Base-by-base conservation (phyloP, 2,329 filamentous ascomycete genomes). In the Fusarium liriodendri region DNA sequence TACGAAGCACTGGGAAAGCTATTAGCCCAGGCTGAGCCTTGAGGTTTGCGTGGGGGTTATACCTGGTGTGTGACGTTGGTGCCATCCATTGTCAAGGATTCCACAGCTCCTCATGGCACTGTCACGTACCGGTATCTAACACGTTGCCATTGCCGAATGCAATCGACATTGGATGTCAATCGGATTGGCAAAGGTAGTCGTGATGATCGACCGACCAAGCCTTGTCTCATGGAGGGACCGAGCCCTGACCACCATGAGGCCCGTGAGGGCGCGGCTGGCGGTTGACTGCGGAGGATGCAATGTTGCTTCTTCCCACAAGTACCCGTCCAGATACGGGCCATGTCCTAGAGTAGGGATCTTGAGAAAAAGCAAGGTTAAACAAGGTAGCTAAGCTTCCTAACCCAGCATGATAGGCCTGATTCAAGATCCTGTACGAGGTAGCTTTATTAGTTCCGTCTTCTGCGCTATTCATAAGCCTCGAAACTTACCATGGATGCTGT, bases 121-220 rank as follows among this genome's bases (percentile, higher is more conserved):
- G 37, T 35, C 62, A 57, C 40, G 29, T 50, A 52, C 27, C 45
- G 37, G 20, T 62, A 68, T 38, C 59, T 45, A 64, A 65, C 61
- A 65, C 62, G 61, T 72, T 66, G 65, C 47, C 60, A 67, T 59
- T 42, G 54, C 69, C 47, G 69, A 67, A 66, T 63, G 68, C 54
- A 58, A 77, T 54, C 11, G 27, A 54, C 27, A 59, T 66, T 65
- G 50, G 58, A 70, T 45, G 59, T 70, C 57, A 63, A 76, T 66
- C 42, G 62, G 66, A 63, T 64, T 67, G 64, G 54, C 59, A 65
- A 71, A 68, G 63, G 55, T 54, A 60, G 65, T 69, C 55, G 66
- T 70, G 68, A 72, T 76, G 77, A 78, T 78, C 77, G 69, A 73
- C 77, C 66, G 63, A 75, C 75, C 67, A 77, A 72, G 75, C 68